phyloP scores from a whole-genome alignment of 2,329 filamentous ascomycete species.

The Pyrenochaeta sp. region DNA sequence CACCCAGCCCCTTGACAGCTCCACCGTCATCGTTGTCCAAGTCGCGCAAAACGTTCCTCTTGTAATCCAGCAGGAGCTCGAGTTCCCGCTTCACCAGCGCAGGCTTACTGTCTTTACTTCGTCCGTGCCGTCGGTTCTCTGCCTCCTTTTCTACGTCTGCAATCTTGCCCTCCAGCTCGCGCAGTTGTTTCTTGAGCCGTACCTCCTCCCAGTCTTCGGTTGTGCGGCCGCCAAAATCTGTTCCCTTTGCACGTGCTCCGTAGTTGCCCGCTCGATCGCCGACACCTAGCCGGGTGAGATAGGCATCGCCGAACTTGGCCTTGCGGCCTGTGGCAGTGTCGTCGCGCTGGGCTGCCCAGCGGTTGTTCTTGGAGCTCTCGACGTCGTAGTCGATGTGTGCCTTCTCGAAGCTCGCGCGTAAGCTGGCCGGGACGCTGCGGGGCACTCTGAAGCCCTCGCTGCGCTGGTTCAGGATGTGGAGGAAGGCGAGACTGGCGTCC shows the following conservation, averaged over 20 bases:
- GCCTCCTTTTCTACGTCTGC: constrained; percentile 79
- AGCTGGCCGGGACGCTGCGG: constrained; percentile 86
- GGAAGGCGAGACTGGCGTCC: constrained; percentile 90
- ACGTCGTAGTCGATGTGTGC: constrained; percentile 97
- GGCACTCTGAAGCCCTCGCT: constrained; percentile 96
- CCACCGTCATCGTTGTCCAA: constrained; percentile 76
- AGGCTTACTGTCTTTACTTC: constrained; percentile 77
- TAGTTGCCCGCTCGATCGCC: constrained; percentile 75
- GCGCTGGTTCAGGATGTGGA: constrained; percentile 95
- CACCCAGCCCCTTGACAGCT: constrained; percentile 69
- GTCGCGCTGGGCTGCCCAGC: constrained; percentile 81
- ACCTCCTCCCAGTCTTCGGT: constrained; percentile 98
- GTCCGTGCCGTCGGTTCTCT: constrained; percentile 62
- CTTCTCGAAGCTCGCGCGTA: constrained; percentile 90
- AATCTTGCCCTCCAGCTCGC: constrained; percentile 88
- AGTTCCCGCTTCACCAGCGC: constrained; percentile 93
- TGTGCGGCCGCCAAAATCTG: constrained; percentile 85
- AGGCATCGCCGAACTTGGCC: constrained; percentile 96
- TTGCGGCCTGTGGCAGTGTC: constrained; percentile 89
- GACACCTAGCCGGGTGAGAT: constrained; percentile 85
- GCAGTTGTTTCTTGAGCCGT: constrained; percentile 87
- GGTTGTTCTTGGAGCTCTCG: constrained; percentile 76
- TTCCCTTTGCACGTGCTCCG: constrained; percentile 73
- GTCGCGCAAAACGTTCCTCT: constrained; percentile 79
- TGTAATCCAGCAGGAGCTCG: constrained; percentile 94